Base-by-base conservation (phyloP, 805 yeast genomes). In the Wickerhamiella kurtzmanii region DNA sequence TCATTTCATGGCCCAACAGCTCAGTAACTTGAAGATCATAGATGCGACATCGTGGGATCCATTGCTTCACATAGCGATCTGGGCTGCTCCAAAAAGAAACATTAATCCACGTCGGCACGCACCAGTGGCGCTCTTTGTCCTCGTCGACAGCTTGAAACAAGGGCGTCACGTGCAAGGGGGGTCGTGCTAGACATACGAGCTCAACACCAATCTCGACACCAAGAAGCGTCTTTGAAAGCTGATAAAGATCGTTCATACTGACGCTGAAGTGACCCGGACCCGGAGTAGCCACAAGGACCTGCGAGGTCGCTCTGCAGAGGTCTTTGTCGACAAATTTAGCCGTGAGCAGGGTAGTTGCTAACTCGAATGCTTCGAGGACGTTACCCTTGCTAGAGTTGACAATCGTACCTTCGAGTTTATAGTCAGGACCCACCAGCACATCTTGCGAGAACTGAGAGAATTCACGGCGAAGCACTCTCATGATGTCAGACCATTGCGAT, bases 21-120 rank as follows among this genome's bases (percentile, higher is more conserved):
- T 97, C 97, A 94, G 89, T 89, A 96, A 92, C 92, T 61, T 92
- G 97, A 17, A 92, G 65, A 57, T 89, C 97, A 62, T 92, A 89
- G 44, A 92, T 88, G 56, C 85, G 86, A 63, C 96, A 87, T 35
- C 92, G 70, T 0, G 98, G 96, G n/a, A 81, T 74, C 96, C 97
- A 89, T 54, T 64, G 62, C 60, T 67, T 48, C 56, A 59, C 36
- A 64, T 59, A 53, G 43, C 68, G 66, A 22, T 70, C 67, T 2
- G 71, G 61, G 44, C 81, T 84, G 46, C 74, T 77, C 83, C 94
- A 92, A 58, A 82, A 92, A 0, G 95, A 87, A 13, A 88, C 81
- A 60, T 94, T 96, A 56, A 92, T 75, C 96, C 98, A 92, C 43
- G 83, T 81, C 1, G 99, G 98, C 9, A 87, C 82, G 60, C 13